Evolutionary conservation across 805 yeast genomes (phyloP).

Genomic region (Scheffersomyces spartinae): DNA sequence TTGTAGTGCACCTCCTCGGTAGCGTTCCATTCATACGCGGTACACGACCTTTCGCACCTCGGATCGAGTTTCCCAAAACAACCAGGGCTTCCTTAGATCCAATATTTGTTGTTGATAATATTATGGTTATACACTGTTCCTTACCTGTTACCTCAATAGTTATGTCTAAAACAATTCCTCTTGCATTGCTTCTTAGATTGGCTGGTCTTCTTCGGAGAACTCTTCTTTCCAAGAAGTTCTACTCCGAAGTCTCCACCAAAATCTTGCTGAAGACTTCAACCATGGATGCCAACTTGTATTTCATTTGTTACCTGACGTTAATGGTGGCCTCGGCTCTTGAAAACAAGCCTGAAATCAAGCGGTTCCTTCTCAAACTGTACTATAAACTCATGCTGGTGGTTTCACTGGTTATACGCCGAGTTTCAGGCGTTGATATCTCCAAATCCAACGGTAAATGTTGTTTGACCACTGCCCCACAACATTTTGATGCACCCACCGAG

Average conservation of each 20-base stretch:
- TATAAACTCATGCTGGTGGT: slow-evolving; percentile 11
- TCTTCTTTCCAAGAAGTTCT: slow-evolving; percentile 25
- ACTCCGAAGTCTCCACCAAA: slow-evolving; percentile 29
- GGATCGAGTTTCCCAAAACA: no score
- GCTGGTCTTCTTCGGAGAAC: slow-evolving; percentile 18
- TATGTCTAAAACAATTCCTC: slow-evolving; percentile 11
- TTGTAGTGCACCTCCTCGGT: no score
- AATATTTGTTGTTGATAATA: no score
- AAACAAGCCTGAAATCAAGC: slow-evolving; percentile 22
- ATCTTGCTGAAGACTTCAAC: slow-evolving; percentile 21
- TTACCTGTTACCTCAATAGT: neutral
- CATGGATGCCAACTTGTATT: slow-evolving; percentile 28
- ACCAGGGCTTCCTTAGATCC: no score
- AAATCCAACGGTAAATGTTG: no score
- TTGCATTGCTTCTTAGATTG: slow-evolving; percentile 15
- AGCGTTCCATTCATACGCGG: no score
- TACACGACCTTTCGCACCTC: no score
- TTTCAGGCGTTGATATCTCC: no score
- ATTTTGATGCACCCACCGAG: no score
- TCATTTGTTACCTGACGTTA: slow-evolving; percentile 31
- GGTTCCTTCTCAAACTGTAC: slow-evolving; percentile 16
- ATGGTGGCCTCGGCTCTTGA: slow-evolving; percentile 23
- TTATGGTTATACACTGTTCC: no score
- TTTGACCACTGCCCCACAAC: no score
- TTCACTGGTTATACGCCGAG: no score